These are phyloP conservation scores for Monotropa hypopitys DNA, from an alignment of 179 eudicot genomes.

Conservation along the genomic window DNA sequence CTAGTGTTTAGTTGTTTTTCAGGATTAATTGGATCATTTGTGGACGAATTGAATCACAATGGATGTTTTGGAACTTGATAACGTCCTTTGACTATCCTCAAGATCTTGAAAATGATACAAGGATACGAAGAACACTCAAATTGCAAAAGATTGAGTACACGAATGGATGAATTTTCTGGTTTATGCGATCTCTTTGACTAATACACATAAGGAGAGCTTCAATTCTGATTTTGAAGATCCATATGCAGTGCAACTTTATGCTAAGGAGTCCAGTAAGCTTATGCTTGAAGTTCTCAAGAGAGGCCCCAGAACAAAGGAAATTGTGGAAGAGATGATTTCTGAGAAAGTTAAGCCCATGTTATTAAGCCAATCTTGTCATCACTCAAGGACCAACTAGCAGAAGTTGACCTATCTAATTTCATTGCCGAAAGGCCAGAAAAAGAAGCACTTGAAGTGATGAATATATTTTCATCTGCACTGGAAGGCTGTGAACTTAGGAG, in stretches of 20 bases:
- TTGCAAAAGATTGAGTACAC: too few species aligned
- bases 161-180: too few species aligned
- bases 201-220: too few species aligned
- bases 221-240: too few species aligned
- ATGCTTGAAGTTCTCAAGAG: conserved; percentile 52
- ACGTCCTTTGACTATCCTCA: too few species aligned
- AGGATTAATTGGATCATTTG: too few species aligned
- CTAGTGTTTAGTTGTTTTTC: too few species aligned
- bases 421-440: conserved; percentile 59
- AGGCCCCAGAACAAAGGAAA: conserved; percentile 33
- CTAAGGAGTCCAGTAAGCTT: conserved; percentile 49
- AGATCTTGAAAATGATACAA: too few species aligned
- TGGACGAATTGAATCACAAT: too few species aligned
- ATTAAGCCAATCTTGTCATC: conserved; percentile 41
- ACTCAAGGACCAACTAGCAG: conserved; percentile 41
- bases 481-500: conserved; percentile 44
- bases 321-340: conserved; percentile 13
- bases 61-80: too few species aligned
- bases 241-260: conserved; percentile 57
- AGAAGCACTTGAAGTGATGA: conserved; percentile 65
- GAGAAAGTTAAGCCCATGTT: conserved; percentile 30
- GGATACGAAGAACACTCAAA: too few species aligned
- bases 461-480: conserved; percentile 41
- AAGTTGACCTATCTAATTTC: conserved; percentile 55
- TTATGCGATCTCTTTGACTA: too few species aligned